Evolutionary conservation across 495 filamentous ascomycete genomes (phyloP).

Genomic region (Hypoxylon cercidicola): DNA sequence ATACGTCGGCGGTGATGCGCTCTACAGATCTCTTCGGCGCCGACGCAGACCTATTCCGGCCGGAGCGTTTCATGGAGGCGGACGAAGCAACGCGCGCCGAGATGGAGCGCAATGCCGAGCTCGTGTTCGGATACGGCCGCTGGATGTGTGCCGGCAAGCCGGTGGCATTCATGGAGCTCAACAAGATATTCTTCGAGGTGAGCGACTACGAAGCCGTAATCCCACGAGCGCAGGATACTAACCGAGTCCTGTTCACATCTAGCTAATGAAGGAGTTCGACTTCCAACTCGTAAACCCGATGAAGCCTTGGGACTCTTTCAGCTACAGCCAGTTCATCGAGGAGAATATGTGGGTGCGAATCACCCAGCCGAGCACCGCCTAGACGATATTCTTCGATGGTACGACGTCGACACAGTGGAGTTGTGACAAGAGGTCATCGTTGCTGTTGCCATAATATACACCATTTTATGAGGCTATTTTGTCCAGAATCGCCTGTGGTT

Average conservation of each 20-base stretch:
- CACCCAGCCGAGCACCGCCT: slow-evolving; percentile 11
- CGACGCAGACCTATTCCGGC: slow-evolving; percentile 61
- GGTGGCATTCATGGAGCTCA: slow-evolving; percentile 60
- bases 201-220: background rate
- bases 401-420: background rate
- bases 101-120: slow-evolving; percentile 56
- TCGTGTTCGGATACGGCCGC: slow-evolving; percentile 57
- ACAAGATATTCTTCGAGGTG: slow-evolving; percentile 68
- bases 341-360: slow-evolving; percentile 35
- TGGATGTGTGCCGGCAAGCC: slow-evolving; percentile 58
- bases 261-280: slow-evolving; percentile 53
- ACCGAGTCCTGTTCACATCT: background rate
- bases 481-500: too few species aligned
- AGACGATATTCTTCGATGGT: background rate
- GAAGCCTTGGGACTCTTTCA: slow-evolving; percentile 32
- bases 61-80: slow-evolving; percentile 65
- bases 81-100: slow-evolving; percentile 45
- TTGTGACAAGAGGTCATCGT: background rate
- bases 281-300: slow-evolving; percentile 53
- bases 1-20: slow-evolving; percentile 49
- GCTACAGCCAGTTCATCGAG: slow-evolving; percentile 36
- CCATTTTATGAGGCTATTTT: too few species aligned
- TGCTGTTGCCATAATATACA: too few species aligned
- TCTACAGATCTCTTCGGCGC: slow-evolving; percentile 58
- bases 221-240: background rate